Percentiles rank a stretch among this genome's conserved stretches.
Evolutionary conservation across 257 asterid species (phyloP).

Genomic region (Datura wrightii): DNA sequence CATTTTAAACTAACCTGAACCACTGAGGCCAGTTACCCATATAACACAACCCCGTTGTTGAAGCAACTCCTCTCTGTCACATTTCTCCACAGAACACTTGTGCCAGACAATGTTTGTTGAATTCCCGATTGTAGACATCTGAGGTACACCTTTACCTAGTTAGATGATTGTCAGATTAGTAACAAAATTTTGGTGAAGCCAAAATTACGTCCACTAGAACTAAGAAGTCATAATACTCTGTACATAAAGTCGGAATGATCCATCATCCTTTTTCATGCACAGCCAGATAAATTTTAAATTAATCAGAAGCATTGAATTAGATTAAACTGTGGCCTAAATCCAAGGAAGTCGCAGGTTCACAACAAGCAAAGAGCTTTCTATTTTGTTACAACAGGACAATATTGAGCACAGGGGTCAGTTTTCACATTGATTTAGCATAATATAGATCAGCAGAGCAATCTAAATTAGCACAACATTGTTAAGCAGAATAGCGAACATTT

Average conservation of each 20-base stretch:
- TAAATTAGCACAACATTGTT: not conserved
- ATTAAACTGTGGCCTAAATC: not conserved
- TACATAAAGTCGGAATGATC: not conserved
- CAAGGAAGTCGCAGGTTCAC: not conserved
- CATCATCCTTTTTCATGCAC: slow-evolving; percentile 11
- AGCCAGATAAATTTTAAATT: not conserved
- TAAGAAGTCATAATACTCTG: not conserved
- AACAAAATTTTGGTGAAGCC: not conserved
- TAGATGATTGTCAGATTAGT: slow-evolving; percentile 21
- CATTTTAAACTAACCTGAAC: slow-evolving; percentile 76
- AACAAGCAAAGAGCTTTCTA: not conserved
- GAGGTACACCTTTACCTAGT: slow-evolving; percentile 53
- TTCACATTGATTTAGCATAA: not conserved
- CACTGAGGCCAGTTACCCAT: slow-evolving; percentile 99
- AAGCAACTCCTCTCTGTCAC: slow-evolving; percentile 82
- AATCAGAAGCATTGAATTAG: not conserved
- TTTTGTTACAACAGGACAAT: not conserved
- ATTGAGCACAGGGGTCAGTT: not conserved
- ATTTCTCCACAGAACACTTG: slow-evolving; percentile 80
- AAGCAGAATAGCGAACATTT: not conserved
- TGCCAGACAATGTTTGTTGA: slow-evolving; percentile 93
- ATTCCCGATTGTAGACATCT: slow-evolving; percentile 68
- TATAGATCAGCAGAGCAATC: slow-evolving; percentile 11
- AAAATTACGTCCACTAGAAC: not conserved
- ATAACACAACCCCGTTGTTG: slow-evolving; percentile 95